Base-by-base conservation (phyloP, 805 yeast genomes). In the Candida nanaspora region DNA sequence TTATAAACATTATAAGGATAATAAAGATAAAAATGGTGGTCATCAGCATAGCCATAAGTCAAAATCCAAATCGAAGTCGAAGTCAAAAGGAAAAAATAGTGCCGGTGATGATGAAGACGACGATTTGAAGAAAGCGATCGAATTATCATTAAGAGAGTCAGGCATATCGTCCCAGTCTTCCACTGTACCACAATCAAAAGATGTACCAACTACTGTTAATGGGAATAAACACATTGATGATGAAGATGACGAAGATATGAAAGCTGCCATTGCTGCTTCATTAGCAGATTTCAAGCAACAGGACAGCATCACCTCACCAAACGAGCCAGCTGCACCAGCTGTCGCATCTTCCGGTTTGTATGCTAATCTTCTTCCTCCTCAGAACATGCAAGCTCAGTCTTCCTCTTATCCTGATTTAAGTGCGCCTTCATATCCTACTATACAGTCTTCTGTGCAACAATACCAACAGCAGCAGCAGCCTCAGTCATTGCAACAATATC, bases 191-290 rank as follows among this genome's bases (percentile, higher is more conserved):
- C 15, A 15, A 10, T 35, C 51, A 6, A 44, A 50, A 11, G 44
- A 50, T 9, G 37, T 37, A 16, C 43, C 41, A 27, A 43, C 44
- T 14, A 29, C n/a, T 11, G 13, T 26, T 2, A 31, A 37, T 10
- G 33, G 14, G 25, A 40, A 26, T 22, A 26, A 42, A 3, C 37
- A 37, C 33, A 30, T 30, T 6, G 37, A 34, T 14, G 85, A 77
- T 2, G 87, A 83, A 16, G 85, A 82, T 15, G 95, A 88, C 53
- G 91, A 82, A 30, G 96, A 87, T 29, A 75, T 91, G 79, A 85
- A 80, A 57, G 95, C 93, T 1, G 98, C 98, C 0, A 91, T 93
- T 43, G 95, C 84, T 14, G 96, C 96, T 1, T 86, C 96, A 59
- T 68, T 93, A 46, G 72, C 71, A 40, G 97, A 89, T 43, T 70